Percentiles rank a stretch among this genome's conserved stretches.
These are phyloP conservation scores for Vitis rotundifolia DNA, from an alignment of 164 flowering plant genomes.

Conservation along the genomic window DNA sequence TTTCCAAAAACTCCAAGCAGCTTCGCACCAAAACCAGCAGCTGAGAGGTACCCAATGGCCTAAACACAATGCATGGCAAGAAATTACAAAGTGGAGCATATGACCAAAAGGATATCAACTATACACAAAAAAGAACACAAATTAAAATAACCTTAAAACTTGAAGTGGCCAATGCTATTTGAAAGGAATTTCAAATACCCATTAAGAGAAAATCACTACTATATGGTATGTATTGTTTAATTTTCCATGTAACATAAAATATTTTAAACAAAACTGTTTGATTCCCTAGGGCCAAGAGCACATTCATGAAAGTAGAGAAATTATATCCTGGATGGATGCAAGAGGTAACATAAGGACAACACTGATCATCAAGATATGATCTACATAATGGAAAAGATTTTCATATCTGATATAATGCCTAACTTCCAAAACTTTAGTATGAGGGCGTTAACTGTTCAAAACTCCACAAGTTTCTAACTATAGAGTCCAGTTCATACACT, in stretches of 20 bases:
- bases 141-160: not conserved
- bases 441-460: too few relatives aligned
- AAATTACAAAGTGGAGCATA: slow-evolving; percentile 7
- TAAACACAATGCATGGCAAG: slow-evolving; percentile 26
- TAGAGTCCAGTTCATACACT: too few relatives aligned
- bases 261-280: not conserved
- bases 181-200: not conserved
- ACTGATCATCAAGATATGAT: too few relatives aligned
- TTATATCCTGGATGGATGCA: too few relatives aligned
- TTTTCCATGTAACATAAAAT: not conserved
- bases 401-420: too few relatives aligned
- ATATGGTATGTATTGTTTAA: not conserved
- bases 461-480: too few relatives aligned
- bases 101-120: slow-evolving; percentile 1
- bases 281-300: not conserved
- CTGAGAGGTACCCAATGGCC: slow-evolving; percentile 91
- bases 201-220: not conserved
- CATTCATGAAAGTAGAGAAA: not conserved
- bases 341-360: too few relatives aligned
- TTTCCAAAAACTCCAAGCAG: slow-evolving; percentile 91
- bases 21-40: slow-evolving; percentile 99
- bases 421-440: too few relatives aligned
- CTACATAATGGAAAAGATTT: too few relatives aligned
- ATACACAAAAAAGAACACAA: not conserved
- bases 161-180: not conserved